Percentiles rank a stretch among this genome's conserved stretches.
phyloP scores from a whole-genome alignment of 2,329 filamentous ascomycete genomes.

The Mycosphaerella sp. region DNA sequence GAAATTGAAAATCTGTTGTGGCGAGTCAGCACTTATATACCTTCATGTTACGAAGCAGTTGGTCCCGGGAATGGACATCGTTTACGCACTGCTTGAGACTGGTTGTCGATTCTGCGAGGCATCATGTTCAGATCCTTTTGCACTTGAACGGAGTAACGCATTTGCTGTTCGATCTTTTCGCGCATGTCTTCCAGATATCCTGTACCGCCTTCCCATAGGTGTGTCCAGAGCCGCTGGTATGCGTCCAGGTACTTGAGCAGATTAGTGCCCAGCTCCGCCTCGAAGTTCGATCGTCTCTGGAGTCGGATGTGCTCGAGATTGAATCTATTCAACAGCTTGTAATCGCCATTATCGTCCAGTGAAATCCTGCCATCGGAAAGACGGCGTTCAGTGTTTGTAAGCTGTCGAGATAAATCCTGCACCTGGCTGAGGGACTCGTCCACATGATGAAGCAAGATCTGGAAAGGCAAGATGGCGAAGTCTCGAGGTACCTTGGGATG shows the following conservation, averaged over 20 bases:
- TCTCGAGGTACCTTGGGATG: slow-evolving; percentile 33
- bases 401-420: slow-evolving; percentile 27
- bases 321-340: slow-evolving; percentile 32
- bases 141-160: slow-evolving; percentile 30
- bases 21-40: slow-evolving; percentile 1
- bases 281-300: slow-evolving; percentile 30
- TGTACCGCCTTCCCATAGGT: slow-evolving; percentile 31
- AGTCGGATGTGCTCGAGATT: slow-evolving; percentile 32
- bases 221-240: slow-evolving; percentile 29
- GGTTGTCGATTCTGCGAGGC: slow-evolving; percentile 33
- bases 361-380: slow-evolving; percentile 31
- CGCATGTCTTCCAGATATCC: slow-evolving; percentile 33
- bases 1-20: slow-evolving; percentile 30
- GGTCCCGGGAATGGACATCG: neutral
- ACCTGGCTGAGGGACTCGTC: slow-evolving; percentile 30
- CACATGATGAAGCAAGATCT: slow-evolving; percentile 29
- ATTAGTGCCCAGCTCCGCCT: slow-evolving; percentile 31
- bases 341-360: slow-evolving; percentile 32
- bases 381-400: slow-evolving; percentile 30
- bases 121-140: slow-evolving; percentile 30
- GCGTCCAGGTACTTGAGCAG: slow-evolving; percentile 31
- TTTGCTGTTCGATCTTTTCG: slow-evolving; percentile 33
- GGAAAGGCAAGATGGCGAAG: slow-evolving; percentile 32
- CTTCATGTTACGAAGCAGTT: neutral
- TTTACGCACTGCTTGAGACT: slow-evolving; percentile 30